Evolutionary conservation across 2,329 filamentous ascomycete species (phyloP), one percentile per base, ranked within the genome.

Genomic region (Ophioceras dolichostomum): DNA sequence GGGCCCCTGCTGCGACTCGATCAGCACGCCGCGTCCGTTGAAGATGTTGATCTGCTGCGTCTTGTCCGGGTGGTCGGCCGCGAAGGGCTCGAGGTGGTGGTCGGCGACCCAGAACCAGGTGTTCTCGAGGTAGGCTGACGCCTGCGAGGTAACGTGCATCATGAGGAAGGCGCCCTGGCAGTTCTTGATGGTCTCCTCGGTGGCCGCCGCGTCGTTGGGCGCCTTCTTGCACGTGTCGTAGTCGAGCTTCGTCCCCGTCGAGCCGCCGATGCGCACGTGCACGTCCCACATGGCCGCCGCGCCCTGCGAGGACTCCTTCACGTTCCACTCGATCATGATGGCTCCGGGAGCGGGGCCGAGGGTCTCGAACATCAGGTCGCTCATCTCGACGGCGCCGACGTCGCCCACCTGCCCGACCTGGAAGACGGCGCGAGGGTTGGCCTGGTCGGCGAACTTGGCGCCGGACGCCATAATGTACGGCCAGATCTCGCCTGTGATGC

Each of bases 191-290:
- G 79, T 70, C 4, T 60, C 56, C 36, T 81, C 76, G 5, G 67
- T 45, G 7, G 41, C 27, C 1, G 39, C 41, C 10, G 39, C 70
- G 12, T 65, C 61, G 36, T 69, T 66, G 30, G 83, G 82, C 44
- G 79, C 83, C 70, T 93, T 93, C 56, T 73, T 59, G 64, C 88
- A 95, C 39, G 68, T 78, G 56, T 84, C 70, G 14, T 79, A 81
- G 60, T 93, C 84, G 13, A 96, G 72, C 45, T 83, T 61, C 20
- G 88, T 93, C 42, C 89, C 89, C 4, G 83, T 79, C 38, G 80
- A 79, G 31, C 91, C 91, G 49, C 87, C 89, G 49, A 98, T 75
- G 52, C 91, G 85, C 62, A 91, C 81, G 66, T 98, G 91, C n/a
- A 88, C 79, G 51, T 98, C 91, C 84, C 88, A 98, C 60, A 95